Conservation (phyloP, 768 basidiomycete genomes). For the Termitomyces sp. region DNA sequence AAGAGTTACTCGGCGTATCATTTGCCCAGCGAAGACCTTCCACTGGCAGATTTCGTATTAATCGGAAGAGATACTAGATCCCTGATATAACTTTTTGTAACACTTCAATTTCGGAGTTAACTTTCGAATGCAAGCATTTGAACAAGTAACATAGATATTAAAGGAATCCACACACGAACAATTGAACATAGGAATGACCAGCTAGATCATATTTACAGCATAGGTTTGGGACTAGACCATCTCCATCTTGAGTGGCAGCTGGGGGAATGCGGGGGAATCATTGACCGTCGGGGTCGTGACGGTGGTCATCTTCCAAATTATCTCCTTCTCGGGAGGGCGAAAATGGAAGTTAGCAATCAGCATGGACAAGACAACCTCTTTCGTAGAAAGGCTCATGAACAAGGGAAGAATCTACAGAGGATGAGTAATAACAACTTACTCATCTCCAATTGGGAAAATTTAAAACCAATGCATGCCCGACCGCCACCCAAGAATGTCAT, state of each 20-base stretch:
- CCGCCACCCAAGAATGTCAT: slow-evolving; percentile 28
- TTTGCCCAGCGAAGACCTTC: not conserved
- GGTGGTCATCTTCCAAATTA: slow-evolving; percentile 8
- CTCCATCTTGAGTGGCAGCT: slow-evolving; percentile 4
- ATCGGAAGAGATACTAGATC: not conserved
- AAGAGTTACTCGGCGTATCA: not conserved
- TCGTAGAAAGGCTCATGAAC: not conserved
- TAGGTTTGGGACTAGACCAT: too few species aligned
- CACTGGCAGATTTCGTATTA: not conserved
- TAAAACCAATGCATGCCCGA: slow-evolving; percentile 31
- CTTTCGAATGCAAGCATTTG: too few species aligned
- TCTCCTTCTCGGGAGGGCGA: slow-evolving; percentile 7
- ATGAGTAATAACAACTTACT: slow-evolving; percentile 17
- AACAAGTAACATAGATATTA: too few species aligned
- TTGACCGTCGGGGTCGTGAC: slow-evolving; percentile 1
- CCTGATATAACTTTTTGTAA: too few species aligned
- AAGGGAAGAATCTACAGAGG: too few species aligned
- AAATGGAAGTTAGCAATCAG: slow-evolving; percentile 12
- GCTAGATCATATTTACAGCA: too few species aligned
- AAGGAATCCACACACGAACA: too few species aligned
- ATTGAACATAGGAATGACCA: too few species aligned
- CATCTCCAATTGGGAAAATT: slow-evolving; percentile 32
- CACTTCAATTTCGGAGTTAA: too few species aligned
- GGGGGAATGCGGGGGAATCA: slow-evolving; percentile 2
- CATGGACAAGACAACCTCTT: slow-evolving; percentile 8